phyloP scores from a whole-genome alignment of 495 filamentous ascomycete genomes.

The Coniosporium apollinis region DNA sequence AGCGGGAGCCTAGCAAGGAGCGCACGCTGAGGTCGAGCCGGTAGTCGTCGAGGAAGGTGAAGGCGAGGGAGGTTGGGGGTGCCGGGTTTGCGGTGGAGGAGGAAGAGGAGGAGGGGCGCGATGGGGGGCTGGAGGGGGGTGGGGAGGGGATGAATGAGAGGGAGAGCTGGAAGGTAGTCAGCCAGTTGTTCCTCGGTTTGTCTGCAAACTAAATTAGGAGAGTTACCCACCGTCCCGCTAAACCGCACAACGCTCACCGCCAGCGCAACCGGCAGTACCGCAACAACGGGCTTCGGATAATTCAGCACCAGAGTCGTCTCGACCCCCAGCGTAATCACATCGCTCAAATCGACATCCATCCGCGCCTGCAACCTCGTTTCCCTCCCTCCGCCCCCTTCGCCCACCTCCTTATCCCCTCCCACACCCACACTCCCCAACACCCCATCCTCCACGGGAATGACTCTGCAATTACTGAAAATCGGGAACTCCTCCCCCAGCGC shows the following conservation, averaged over 20 bases:
- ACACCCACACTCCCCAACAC: slow-evolving; percentile 1
- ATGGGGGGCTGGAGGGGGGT: slow-evolving; percentile 13
- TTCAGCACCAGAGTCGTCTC: slow-evolving; percentile 91
- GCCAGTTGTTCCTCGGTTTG: too few relatives aligned
- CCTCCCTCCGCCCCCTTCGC: slow-evolving; percentile 31
- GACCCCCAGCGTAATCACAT: slow-evolving; percentile 82
- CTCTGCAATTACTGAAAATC: slow-evolving; percentile 95
- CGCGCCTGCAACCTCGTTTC: slow-evolving; percentile 68
- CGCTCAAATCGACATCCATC: slow-evolving; percentile 92
- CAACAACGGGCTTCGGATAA: slow-evolving; percentile 74
- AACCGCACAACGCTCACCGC: slow-evolving; percentile 86
- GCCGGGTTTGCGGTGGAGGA: slow-evolving; percentile 8
- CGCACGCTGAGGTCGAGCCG: slow-evolving; percentile 80
- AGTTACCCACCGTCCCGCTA: slow-evolving; percentile 53
- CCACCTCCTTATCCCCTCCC: slow-evolving; percentile 9
- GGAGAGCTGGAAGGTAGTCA: slow-evolving; percentile 33
- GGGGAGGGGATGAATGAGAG: slow-evolving; percentile 70
- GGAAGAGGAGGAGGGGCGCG: slow-evolving; percentile 8
- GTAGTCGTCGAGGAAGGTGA: slow-evolving; percentile 93
- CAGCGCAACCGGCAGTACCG: slow-evolving; percentile 82
- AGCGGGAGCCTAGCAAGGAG: slow-evolving; percentile 80
- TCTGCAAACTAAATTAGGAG: too few relatives aligned
- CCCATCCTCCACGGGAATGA: slow-evolving; percentile 62
- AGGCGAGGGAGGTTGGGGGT: slow-evolving; percentile 58
- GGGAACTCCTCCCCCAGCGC: slow-evolving; percentile 92